A percentile compares a stretch with the other conserved stretches of the same genome.
phyloP scores from a whole-genome alignment of 352 stramenopile species.

The Phytophthora idaei region DNA sequence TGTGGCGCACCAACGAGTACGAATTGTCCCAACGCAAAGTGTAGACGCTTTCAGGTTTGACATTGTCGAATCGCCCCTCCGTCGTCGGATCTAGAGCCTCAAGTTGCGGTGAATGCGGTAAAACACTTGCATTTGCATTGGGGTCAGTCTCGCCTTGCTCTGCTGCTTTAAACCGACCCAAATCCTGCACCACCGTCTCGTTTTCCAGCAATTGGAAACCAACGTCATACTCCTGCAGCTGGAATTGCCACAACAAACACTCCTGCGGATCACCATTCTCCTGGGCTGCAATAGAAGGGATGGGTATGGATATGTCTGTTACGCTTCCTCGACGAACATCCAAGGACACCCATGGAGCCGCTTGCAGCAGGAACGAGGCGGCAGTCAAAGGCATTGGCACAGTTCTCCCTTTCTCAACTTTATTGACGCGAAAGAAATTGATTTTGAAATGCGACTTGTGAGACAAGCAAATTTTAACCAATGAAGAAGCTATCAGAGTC shows the following conservation, averaged over 20 bases:
- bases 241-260: slow-evolving; percentile 69
- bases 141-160: background rate
- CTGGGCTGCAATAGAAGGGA: slow-evolving; percentile 21
- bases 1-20: slow-evolving; percentile 77
- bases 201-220: slow-evolving; percentile 68
- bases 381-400: slow-evolving; percentile 27
- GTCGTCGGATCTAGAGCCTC: slow-evolving; percentile 19
- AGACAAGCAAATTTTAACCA: slow-evolving; percentile 33
- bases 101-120: slow-evolving; percentile 8
- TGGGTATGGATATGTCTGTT: slow-evolving; percentile 49
- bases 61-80: slow-evolving; percentile 41
- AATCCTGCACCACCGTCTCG: slow-evolving; percentile 35
- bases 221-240: slow-evolving; percentile 62
- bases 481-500: slow-evolving; percentile 26
- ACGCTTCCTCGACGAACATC: slow-evolving; percentile 58
- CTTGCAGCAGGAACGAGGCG: slow-evolving; percentile 60
- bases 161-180: slow-evolving; percentile 44
- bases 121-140: background rate
- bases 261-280: slow-evolving; percentile 26
- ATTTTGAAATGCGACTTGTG: slow-evolving; percentile 19
- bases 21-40: slow-evolving; percentile 79
- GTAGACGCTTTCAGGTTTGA: slow-evolving; percentile 46
- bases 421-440: slow-evolving; percentile 25
- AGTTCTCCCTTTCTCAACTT: slow-evolving; percentile 14
- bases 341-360: slow-evolving; percentile 51